Base-by-base conservation (phyloP, 2,329 filamentous ascomycete genomes). In the Graphilbum fragrans region DNA sequence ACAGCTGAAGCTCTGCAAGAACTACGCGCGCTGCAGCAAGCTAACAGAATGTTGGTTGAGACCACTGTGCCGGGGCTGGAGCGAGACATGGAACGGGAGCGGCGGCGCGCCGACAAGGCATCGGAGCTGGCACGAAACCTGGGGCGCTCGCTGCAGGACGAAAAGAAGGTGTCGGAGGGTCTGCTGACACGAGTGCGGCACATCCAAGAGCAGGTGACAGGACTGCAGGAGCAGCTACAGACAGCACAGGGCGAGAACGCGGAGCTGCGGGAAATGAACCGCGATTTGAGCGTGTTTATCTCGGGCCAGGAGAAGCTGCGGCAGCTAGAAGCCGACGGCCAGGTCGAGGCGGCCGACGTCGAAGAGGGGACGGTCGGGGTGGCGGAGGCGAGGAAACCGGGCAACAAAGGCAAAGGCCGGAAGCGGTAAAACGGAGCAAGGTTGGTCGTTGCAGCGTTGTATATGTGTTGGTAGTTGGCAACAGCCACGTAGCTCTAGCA, bases 261-360 rank as follows among this genome's bases (percentile, higher is more conserved):
- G 32, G 86, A 94, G 50, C 62, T 94, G 35, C 76, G 79, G 49
- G 87, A 94, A 58, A 82, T 87, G 69, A 94, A 94, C 55, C 74
- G 83, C 14, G 90, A 95, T 57, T 57, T 95, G 56, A 79, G 71
- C 39, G 88, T 94, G 70, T 94, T 90, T 54, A 90, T 95, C 45
- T 84, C 78, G 18, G 82, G 85, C 0, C 77, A 83, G 58, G 79
- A 92, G 60, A 90, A 86, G 60, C 61, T 95, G 51, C 80, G 74
- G 62, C 73, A 80, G 58, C 62, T 87, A 61, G 74, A 77, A 57
- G 72, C 71, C 22, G 71, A 70, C 49, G 77, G 72, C 0, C 58
- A 67, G 49, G 51, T 73, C 27, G 69, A 74, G 43, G 73, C 77
- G 25, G 83, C 82, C n/a, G 84, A 90, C 58, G 59, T 92, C 31